Evolutionary conservation across 2,329 filamentous ascomycete species (phyloP).

Genomic region (Penicillium sp.): DNA sequence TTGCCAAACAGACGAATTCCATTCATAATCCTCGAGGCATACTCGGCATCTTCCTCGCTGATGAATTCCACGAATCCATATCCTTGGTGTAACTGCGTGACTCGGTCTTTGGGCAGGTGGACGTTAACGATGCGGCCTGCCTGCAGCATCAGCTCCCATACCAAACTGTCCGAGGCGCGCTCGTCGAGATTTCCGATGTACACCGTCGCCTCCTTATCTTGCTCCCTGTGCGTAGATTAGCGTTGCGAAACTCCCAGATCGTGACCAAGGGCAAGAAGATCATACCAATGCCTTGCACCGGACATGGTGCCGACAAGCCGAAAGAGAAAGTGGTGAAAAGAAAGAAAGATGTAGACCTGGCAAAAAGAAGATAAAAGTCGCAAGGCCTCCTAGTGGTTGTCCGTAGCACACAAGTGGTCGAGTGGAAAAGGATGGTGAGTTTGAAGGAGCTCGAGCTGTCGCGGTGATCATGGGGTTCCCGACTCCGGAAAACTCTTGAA

Average conservation of each 20-base stretch:
- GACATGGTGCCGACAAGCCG: conserved; percentile 50
- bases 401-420: neutral
- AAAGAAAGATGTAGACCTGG: neutral
- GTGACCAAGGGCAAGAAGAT: neutral
- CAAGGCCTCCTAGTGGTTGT: neutral
- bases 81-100: conserved; percentile 93
- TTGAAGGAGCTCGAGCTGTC: conserved; percentile 15
- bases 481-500: conserved; percentile 32
- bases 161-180: conserved; percentile 79
- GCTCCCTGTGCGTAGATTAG: conserved; percentile 61
- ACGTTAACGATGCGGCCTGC: conserved; percentile 96
- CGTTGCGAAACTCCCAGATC: neutral
- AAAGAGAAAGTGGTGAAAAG: neutral
- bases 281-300: conserved; percentile 71
- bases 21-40: conserved; percentile 95
- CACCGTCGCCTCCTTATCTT: conserved; percentile 96
- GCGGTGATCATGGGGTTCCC: conserved; percentile 22
- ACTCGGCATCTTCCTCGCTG: conserved; percentile 91
- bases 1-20: conserved; percentile 90
- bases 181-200: conserved; percentile 99
- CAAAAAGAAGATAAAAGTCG: neutral
- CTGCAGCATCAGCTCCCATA: conserved; percentile 98
- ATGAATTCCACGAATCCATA: conserved; percentile 99
- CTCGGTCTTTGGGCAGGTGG: conserved; percentile 95
- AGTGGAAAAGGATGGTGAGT: neutral